Evolutionary conservation across 2,329 filamentous ascomycete genomes (phyloP).

Genomic region (Hymenoscyphus scutula): DNA sequence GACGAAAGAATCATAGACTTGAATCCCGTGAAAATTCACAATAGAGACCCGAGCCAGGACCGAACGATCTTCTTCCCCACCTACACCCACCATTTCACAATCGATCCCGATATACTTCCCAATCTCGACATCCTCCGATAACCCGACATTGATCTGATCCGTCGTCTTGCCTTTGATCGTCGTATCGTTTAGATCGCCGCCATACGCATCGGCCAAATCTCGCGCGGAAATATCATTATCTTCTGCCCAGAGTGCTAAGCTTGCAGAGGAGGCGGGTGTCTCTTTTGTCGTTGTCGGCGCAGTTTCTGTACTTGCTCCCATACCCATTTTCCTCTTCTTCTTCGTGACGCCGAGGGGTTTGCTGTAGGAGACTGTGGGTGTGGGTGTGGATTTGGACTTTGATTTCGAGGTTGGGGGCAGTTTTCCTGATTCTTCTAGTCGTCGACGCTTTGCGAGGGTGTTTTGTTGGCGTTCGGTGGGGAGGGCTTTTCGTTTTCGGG

Average conservation of each 20-base stretch:
- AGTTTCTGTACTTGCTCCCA: slow-evolving; percentile 48
- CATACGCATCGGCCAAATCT: slow-evolving; percentile 60
- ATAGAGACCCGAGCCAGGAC: slow-evolving; percentile 82
- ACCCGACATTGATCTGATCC: slow-evolving; percentile 61
- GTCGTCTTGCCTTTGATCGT: slow-evolving; percentile 45
- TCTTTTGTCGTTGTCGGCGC: slow-evolving; percentile 26
- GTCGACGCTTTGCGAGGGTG: slow-evolving; percentile 36
- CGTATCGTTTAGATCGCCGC: slow-evolving; percentile 50
- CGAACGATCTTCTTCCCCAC: slow-evolving; percentile 66
- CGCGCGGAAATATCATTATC: slow-evolving; percentile 61
- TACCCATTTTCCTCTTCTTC: slow-evolving; percentile 50
- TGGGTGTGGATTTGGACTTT: not conserved
- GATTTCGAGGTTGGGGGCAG: not conserved
- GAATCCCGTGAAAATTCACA: slow-evolving; percentile 89
- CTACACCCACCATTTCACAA: slow-evolving; percentile 97
- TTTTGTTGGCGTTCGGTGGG: slow-evolving; percentile 33
- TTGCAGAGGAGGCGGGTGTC: slow-evolving; percentile 47
- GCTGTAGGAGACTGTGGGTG: not conserved
- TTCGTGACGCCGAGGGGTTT: not conserved
- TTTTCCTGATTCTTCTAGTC: slow-evolving; percentile 29
- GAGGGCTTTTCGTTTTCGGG: slow-evolving; percentile 37
- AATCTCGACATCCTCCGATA: slow-evolving; percentile 60
- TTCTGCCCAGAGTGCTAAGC: slow-evolving; percentile 58
- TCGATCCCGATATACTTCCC: slow-evolving; percentile 93
- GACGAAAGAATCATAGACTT: slow-evolving; percentile 94